Percentiles rank a stretch among this genome's conserved stretches.
Evolutionary conservation across 2,329 filamentous ascomycete genomes (phyloP).

Genomic region (Colletotrichum sp.): DNA sequence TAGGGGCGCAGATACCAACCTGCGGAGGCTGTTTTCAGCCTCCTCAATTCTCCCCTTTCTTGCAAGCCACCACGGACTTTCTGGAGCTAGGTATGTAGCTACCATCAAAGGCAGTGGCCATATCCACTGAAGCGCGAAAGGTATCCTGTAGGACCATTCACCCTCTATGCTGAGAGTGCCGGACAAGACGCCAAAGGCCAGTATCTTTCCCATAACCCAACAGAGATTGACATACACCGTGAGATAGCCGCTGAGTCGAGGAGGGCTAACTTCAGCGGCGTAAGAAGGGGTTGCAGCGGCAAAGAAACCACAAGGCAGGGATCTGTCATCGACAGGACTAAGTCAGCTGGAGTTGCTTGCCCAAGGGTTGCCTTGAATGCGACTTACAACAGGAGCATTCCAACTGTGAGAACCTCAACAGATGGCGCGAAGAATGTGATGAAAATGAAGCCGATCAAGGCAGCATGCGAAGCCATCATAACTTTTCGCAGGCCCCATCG

Average conservation of each 20-base stretch:
- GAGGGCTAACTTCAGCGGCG: slow-evolving; percentile 45
- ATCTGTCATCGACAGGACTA: not conserved
- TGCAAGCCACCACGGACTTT: slow-evolving; percentile 43
- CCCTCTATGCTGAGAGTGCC: slow-evolving; percentile 36
- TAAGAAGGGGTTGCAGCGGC: slow-evolving; percentile 46
- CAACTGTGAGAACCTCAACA: slow-evolving; percentile 44
- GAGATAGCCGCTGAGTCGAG: slow-evolving; percentile 44
- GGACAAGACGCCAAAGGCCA: slow-evolving; percentile 41
- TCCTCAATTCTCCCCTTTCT: slow-evolving; percentile 51
- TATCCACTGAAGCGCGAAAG: slow-evolving; percentile 44
- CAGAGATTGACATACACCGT: slow-evolving; percentile 48
- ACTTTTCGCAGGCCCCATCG: slow-evolving; percentile 48
- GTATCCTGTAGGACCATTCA: slow-evolving; percentile 29
- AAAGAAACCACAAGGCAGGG: slow-evolving; percentile 51
- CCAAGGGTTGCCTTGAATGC: not conserved
- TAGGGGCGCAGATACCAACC: slow-evolving; percentile 38
- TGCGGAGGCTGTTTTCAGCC: slow-evolving; percentile 40
- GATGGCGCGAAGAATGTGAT: slow-evolving; percentile 52
- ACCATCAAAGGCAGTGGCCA: slow-evolving; percentile 37
- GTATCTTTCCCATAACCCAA: slow-evolving; percentile 45
- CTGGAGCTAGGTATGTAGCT: slow-evolving; percentile 35
- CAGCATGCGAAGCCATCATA: slow-evolving; percentile 42
- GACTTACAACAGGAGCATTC: slow-evolving; percentile 47
- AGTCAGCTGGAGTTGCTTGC: not conserved
- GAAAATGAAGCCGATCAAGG: slow-evolving; percentile 48